Evolutionary conservation across 768 basidiomycete species (phyloP), one percentile per base, ranked within the genome.

Genomic region (Termitomyces sp.): DNA sequence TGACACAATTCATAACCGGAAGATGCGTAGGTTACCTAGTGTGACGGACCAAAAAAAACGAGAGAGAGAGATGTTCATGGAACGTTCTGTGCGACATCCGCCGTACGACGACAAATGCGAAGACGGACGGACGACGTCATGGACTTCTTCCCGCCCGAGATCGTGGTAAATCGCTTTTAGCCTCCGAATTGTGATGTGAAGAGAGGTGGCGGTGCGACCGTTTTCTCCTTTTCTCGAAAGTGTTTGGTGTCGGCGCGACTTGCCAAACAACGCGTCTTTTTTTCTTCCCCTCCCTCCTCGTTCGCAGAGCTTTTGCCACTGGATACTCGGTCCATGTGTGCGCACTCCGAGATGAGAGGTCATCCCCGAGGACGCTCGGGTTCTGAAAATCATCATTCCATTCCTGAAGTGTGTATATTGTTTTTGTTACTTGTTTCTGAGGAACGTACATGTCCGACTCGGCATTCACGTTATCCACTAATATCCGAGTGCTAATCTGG

Each of bases 261-360:
- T 60, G 50, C 41, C 59, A 56, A 56, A 60, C 24, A 60, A 55
- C 50, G 49, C 43, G 53, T 51, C 14, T 6, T 26, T 28, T 28
- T 41, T n/a, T n/a, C n/a, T 33, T 18, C 5, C 16, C 38, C 38
- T 38, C 18, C n/a, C 32, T 28, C 52, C 22, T 16, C 44, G 26
- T 26, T 26, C 13, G 14, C 6, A 10, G 10, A 4, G 9, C n/a
- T 6, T 38, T 38, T 16, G 5, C 35, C 10, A 2, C 3, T 35
- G 22, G 4, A 43, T 10, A 24, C 11, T 7, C 13, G 8, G 4
- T 9, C 3, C 26, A 3, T n/a, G 18, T 6, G 6, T n/a, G 18
- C 8, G 7, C 6, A 2, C 6, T 5, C 13, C 5, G 16, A 36
- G 1, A 36, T 16, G 5, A 36, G 36, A 36, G 36, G 36, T 14